Evolutionary conservation across 2,329 filamentous ascomycete species (phyloP).

Genomic region (Aspergillus spinulosporus): DNA sequence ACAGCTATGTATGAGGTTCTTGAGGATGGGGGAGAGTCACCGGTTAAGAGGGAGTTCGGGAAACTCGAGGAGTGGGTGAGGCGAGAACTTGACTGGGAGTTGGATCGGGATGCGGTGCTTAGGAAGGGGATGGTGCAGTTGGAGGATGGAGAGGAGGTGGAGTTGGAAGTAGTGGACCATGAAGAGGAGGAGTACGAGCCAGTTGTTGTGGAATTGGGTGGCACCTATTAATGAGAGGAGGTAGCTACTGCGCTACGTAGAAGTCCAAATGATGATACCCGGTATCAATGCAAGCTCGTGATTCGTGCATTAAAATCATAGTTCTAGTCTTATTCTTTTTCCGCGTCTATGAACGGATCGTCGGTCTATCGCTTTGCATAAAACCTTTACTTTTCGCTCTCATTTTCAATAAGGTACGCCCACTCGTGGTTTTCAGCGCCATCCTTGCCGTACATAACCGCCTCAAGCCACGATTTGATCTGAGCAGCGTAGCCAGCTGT

Average conservation of each 20-base stretch:
- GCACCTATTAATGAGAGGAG: neutral
- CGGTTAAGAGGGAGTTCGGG: slow-evolving; percentile 55
- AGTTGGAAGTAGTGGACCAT: slow-evolving; percentile 57
- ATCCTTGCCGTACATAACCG: slow-evolving; percentile 74
- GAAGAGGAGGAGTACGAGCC: slow-evolving; percentile 66
- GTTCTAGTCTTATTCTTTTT: no score
- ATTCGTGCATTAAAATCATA: neutral
- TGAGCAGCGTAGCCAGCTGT: slow-evolving; percentile 36
- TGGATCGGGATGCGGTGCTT: slow-evolving; percentile 54
- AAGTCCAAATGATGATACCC: slow-evolving; percentile 1
- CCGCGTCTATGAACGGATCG: neutral
- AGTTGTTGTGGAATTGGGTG: slow-evolving; percentile 55
- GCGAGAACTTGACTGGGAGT: slow-evolving; percentile 59
- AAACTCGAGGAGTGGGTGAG: slow-evolving; percentile 57
- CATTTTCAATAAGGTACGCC: slow-evolving; percentile 67
- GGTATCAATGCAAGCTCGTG: neutral
- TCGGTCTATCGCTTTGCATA: neutral
- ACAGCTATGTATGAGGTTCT: slow-evolving; percentile 52
- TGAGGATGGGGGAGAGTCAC: slow-evolving; percentile 31
- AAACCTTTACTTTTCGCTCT: slow-evolving; percentile 37
- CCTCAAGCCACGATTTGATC: slow-evolving; percentile 67
- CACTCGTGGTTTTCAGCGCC: slow-evolving; percentile 67
- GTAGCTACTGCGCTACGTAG: neutral
- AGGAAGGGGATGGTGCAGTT: slow-evolving; percentile 60
- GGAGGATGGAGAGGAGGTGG: slow-evolving; percentile 64